Evolutionary conservation across 768 basidiomycete genomes (phyloP).

Genomic region (Suillus brevipes): DNA sequence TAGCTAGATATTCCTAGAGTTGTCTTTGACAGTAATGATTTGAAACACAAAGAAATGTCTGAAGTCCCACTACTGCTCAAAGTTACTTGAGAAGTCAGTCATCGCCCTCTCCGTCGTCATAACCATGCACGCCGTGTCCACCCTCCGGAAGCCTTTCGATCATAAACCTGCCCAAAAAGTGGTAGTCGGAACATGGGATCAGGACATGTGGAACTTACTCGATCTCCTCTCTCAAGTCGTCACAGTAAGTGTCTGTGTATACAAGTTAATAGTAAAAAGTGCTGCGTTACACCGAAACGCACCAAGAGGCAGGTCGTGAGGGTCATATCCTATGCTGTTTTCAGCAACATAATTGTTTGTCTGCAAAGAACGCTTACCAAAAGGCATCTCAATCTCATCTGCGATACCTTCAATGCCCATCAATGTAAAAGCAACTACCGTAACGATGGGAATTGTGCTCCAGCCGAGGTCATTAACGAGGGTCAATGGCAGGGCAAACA

Average conservation of each 20-base stretch:
- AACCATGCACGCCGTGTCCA: constrained; percentile 69
- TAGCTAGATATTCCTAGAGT: constrained; percentile 44
- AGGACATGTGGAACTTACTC: constrained; percentile 49
- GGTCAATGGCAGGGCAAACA: constrained; percentile 87
- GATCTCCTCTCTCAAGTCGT: constrained; percentile 84
- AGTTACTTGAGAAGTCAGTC: constrained; percentile 44
- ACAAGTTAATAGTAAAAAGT: constrained; percentile 3
- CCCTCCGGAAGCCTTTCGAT: constrained; percentile 72
- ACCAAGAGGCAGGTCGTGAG: constrained; percentile 77
- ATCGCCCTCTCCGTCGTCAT: constrained; percentile 81
- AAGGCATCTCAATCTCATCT: constrained; percentile 93
- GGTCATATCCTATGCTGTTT: constrained; percentile 50
- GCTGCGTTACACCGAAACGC: background rate
- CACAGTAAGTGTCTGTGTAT: constrained; percentile 72
- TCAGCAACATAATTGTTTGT: constrained; percentile 4
- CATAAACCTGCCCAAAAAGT: constrained; percentile 50
- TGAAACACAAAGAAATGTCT: background rate
- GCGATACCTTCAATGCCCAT: constrained; percentile 97
- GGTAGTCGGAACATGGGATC: constrained; percentile 12
- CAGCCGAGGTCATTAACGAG: constrained; percentile 82
- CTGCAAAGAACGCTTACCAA: constrained; percentile 51
- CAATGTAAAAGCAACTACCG: constrained; percentile 85
- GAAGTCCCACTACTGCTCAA: background rate
- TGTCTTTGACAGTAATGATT: constrained; percentile 4
- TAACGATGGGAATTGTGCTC: constrained; percentile 83